Percentiles rank a stretch among this genome's conserved stretches.
Conservation (phyloP, 202 grass and related monocot genomes). For the Musa balbisiana region DNA sequence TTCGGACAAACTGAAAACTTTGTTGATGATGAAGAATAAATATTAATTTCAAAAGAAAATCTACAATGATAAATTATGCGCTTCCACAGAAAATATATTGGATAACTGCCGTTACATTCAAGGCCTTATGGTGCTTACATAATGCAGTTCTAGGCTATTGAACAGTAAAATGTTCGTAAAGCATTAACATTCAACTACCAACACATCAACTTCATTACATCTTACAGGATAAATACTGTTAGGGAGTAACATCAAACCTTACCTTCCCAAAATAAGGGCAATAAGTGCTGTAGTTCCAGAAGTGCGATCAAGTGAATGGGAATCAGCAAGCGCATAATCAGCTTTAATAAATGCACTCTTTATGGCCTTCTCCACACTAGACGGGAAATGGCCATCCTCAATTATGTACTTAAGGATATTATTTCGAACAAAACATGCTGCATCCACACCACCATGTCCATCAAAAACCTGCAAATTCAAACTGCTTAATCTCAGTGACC, state of each 20-base stretch:
- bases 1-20: too few relatives aligned
- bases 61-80: too few relatives aligned
- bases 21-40: too few relatives aligned
- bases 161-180: too few relatives aligned
- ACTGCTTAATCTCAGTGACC: neutral
- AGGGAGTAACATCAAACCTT: constrained; percentile 15
- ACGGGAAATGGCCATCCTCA: constrained; percentile 73
- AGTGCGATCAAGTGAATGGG: constrained; percentile 59
- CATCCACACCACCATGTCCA: constrained; percentile 77
- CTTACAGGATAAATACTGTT: neutral
- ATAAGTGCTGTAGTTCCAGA: constrained; percentile 82
- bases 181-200: neutral
- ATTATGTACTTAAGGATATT: constrained; percentile 84
- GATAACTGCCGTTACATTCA: too few relatives aligned
- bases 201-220: neutral
- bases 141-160: too few relatives aligned
- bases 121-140: too few relatives aligned
- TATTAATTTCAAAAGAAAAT: too few relatives aligned
- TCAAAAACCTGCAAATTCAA: constrained; percentile 66
- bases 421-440: constrained; percentile 63
- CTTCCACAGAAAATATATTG: too few relatives aligned
- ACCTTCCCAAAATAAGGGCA: constrained; percentile 69
- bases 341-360: constrained; percentile 64
- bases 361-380: constrained; percentile 53
- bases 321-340: constrained; percentile 76